Percentiles rank a stretch among this genome's conserved stretches.
Evolutionary conservation across 345 rosid species (phyloP).

Genomic region (Moringa oleifera): DNA sequence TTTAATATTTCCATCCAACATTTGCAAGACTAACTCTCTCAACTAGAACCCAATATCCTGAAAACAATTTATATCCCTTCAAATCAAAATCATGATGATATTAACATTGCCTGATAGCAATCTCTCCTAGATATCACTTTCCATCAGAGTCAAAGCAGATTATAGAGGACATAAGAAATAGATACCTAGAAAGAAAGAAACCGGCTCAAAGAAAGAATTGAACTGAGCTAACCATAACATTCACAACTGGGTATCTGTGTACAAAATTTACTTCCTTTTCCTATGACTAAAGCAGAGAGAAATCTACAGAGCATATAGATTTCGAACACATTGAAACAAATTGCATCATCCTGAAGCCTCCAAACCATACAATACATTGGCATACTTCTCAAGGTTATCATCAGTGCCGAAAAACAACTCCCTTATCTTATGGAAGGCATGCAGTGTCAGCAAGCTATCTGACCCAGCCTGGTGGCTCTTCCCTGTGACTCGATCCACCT

Average conservation of each 20-base stretch:
- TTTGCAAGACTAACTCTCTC: no score
- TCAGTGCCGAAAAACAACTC: slow-evolving; percentile 21
- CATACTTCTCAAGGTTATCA: slow-evolving; percentile 22
- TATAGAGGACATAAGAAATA: no score
- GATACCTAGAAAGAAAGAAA: no score
- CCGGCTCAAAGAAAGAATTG: background rate
- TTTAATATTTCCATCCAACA: no score
- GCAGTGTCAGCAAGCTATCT: slow-evolving; percentile 41
- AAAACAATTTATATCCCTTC: no score
- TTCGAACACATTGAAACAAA: slow-evolving; percentile 3
- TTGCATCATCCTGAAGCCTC: slow-evolving; percentile 20
- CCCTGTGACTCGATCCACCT: slow-evolving; percentile 35
- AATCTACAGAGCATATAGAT: slow-evolving; percentile 8
- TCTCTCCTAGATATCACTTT: no score
- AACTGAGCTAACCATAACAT: slow-evolving; percentile 20
- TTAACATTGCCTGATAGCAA: no score
- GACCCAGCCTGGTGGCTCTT: slow-evolving; percentile 49
- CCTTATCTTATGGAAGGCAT: slow-evolving; percentile 33
- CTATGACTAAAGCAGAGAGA: background rate
- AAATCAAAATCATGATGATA: no score
- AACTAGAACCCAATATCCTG: no score
- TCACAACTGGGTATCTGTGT: slow-evolving; percentile 19
- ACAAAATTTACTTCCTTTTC: background rate
- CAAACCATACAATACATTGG: slow-evolving; percentile 41
- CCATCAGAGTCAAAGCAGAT: no score